Evolutionary conservation across 371 early-diverging fungal genomes (phyloP), one percentile per base, ranked within the genome.

Genomic region (Syncephalis plumigaleata): DNA sequence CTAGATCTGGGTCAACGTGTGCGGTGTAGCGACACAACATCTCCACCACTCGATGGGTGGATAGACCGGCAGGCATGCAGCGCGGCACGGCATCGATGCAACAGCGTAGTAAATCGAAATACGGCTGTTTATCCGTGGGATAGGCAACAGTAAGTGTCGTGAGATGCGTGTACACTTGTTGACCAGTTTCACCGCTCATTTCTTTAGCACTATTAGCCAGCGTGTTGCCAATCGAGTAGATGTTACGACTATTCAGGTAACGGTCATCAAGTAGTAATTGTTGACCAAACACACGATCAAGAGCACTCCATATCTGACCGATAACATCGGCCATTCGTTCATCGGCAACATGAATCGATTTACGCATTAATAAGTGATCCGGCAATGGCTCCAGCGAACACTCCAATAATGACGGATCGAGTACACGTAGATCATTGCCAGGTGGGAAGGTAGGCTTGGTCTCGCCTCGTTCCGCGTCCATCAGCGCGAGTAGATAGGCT

Each of bases 1-100:
- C 66, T n/a, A 94, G 58, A 43, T 77, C 64, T 17, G 84, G 81
- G 59, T 94, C 91, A 11, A 77, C 74, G 60, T 89, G 90, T 1
- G 86, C 70, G 0, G 80, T 71, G 46, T 84, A 87, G 27, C 79
- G 66, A 22, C 80, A 65, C 16, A 91, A 53, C 58, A 84, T 77
- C 38, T 91, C 92, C 0, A 90, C 70, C 0, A 90, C 44, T 26
- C 60, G 66, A 16, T 65, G 57, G n/a, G 77, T 57, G 0, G 67
- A 58, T 1, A 82, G 59, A 2, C 77, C 77, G 1, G 77, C 64
- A 2, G 85, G 87, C 61, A 77, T 68, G 15, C 77, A 64, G 7
- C 85, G 66, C 8, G 90, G 90, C 45, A 86, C 58, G 25, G 75
- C 68, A 39, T 84, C 81, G 15, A 87, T 55, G 53, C 73, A 76